phyloP scores from a whole-genome alignment of 768 basidiomycete species.

The Hydnomerulius pinastri region DNA sequence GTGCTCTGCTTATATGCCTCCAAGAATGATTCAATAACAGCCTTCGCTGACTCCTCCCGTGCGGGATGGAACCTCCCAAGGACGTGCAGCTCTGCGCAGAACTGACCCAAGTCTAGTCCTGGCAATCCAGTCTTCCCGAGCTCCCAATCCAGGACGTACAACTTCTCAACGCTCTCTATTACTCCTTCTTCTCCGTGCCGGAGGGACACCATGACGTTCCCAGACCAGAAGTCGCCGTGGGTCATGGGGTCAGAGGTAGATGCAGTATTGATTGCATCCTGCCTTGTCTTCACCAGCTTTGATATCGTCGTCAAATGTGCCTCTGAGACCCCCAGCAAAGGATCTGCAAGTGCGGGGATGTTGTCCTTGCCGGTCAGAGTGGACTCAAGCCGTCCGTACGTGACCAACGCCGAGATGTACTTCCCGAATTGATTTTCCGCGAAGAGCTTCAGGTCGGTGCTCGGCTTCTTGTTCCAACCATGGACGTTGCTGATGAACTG shows the following conservation, averaged over 20 bases:
- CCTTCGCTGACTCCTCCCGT: constrained; percentile 36
- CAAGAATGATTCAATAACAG: constrained; percentile 47
- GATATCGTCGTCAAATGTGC: constrained; percentile 37
- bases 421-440: constrained; percentile 43
- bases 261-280: constrained; percentile 32
- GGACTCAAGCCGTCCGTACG: constrained; percentile 47
- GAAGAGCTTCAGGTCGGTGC: constrained; percentile 37
- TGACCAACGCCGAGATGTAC: constrained; percentile 39
- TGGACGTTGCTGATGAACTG: constrained; percentile 58
- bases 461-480: constrained; percentile 39
- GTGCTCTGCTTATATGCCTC: constrained; percentile 40
- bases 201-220: constrained; percentile 56
- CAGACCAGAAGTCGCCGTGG: constrained; percentile 73
- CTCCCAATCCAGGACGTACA: constrained; percentile 70
- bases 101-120: constrained; percentile 63
- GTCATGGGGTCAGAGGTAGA: constrained; percentile 31
- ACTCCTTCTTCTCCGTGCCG: constrained; percentile 28
- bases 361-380: constrained; percentile 35
- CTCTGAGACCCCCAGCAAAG: constrained; percentile 41
- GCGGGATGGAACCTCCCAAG: constrained; percentile 49
- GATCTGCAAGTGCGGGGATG: constrained; percentile 41
- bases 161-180: constrained; percentile 33
- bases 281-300: constrained; percentile 32
- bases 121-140: constrained; percentile 55
- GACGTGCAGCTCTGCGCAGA: constrained; percentile 59